Conservation (phyloP, 2,329 filamentous ascomycete genomes). For the Sarocladiaceae sp. region DNA sequence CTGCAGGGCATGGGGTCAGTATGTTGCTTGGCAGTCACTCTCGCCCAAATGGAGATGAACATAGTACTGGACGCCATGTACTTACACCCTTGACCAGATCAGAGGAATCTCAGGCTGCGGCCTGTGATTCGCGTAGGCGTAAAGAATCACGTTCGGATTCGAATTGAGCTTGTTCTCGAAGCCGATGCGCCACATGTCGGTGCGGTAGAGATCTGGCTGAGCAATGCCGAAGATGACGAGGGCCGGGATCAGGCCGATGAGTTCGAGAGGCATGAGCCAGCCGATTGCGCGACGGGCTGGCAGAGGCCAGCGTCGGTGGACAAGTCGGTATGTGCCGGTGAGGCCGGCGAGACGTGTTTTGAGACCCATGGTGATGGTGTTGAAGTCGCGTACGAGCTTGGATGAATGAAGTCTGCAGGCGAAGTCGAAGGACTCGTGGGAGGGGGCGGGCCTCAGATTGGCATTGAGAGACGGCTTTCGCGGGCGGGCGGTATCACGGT, state of each 20-base stretch:
- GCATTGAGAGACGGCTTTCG: not conserved
- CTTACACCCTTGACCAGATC: conserved; percentile 69
- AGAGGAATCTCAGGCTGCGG: conserved; percentile 57
- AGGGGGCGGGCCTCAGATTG: not conserved
- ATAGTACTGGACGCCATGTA: no score
- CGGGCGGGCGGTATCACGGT: not conserved
- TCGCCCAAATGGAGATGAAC: no score
- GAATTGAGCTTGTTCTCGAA: conserved; percentile 68
- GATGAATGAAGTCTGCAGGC: no score
- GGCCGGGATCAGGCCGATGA: conserved; percentile 56
- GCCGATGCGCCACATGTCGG: conserved; percentile 67
- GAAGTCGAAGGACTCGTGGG: not conserved
- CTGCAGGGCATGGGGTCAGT: no score
- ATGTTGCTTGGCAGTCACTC: no score
- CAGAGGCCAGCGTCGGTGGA: conserved; percentile 54
- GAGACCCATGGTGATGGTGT: conserved; percentile 21
- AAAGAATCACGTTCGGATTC: conserved; percentile 61
- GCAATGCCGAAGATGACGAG: conserved; percentile 68
- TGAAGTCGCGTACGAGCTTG: not conserved
- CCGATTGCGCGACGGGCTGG: conserved; percentile 45
- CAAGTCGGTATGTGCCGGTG: conserved; percentile 39
- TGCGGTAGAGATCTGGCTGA: conserved; percentile 66
- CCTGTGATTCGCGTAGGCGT: conserved; percentile 66
- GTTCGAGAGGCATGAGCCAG: conserved; percentile 60
- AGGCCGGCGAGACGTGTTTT: conserved; percentile 11